phyloP scores from a whole-genome alignment of 805 yeast species.

The Candida adriatica region DNA sequence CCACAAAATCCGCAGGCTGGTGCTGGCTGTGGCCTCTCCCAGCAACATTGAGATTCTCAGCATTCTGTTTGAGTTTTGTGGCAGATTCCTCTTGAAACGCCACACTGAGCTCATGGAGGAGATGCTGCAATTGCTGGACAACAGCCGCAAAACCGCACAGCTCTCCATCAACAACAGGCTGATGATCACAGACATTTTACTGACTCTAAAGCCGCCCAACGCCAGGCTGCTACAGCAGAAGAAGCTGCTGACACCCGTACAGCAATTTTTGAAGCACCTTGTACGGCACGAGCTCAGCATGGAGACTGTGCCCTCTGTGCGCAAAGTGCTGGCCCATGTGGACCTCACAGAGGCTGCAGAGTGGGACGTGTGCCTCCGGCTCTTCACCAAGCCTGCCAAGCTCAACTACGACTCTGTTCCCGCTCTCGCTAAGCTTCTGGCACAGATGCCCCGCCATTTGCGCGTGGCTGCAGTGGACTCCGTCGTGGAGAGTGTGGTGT shows the following conservation, averaged over 20 bases:
- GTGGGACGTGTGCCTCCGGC: constrained; percentile 25
- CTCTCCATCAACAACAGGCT: constrained; percentile 49
- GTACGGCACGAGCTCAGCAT: constrained; percentile 43
- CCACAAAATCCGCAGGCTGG: constrained; percentile 61
- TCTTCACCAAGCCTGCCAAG: constrained; percentile 55
- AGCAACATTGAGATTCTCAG: constrained; percentile 63
- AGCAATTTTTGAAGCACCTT: constrained; percentile 41
- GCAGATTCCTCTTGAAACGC: constrained; percentile 55
- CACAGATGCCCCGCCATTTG: constrained; percentile 33
- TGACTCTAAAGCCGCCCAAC: constrained; percentile 49
- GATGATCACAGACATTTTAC: constrained; percentile 50
- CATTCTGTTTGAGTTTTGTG: constrained; percentile 68
- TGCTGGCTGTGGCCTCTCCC: constrained; percentile 42
- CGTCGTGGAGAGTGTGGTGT: constrained; percentile 51
- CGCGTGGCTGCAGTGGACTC: constrained; percentile 49
- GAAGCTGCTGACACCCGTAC: constrained; percentile 33
- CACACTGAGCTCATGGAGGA: constrained; percentile 53
- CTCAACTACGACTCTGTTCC: constrained; percentile 51
- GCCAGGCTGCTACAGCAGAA: constrained; percentile 26
- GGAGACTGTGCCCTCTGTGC: constrained; percentile 28
- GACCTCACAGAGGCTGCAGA: constrained; percentile 39
- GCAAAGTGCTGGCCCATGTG: constrained; percentile 34
- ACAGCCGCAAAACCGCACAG: constrained; percentile 40
- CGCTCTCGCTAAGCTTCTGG: constrained; percentile 42
- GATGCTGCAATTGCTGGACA: constrained; percentile 51